A percentile compares a stretch with the other conserved stretches of the same genome.
Evolutionary conservation across 2,329 filamentous ascomycete species (phyloP).

Genomic region (Ramularia collo-cygni): DNA sequence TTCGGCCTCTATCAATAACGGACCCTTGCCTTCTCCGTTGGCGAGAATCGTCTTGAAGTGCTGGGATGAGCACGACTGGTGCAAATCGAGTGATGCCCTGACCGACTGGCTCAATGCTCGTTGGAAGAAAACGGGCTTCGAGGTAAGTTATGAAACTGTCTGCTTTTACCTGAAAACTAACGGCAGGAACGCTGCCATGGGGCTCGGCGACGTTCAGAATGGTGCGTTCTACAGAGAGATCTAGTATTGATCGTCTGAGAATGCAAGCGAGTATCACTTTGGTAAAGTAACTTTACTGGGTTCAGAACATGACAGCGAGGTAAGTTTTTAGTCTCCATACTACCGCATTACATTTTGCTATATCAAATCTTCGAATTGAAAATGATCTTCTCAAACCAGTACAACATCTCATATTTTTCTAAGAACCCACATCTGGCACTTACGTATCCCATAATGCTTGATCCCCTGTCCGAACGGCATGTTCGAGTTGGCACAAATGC

Average conservation of each 20-base stretch:
- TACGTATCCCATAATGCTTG: constrained; percentile 11
- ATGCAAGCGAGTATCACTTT: no score
- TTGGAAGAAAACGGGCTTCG: constrained; percentile 23
- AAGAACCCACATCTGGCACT: constrained; percentile 19
- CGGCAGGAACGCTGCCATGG: constrained; percentile 17
- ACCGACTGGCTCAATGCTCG: constrained; percentile 24
- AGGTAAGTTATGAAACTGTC: constrained; percentile 19
- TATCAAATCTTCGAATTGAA: no score
- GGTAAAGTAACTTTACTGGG: no score
- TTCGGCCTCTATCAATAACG: constrained; percentile 4
- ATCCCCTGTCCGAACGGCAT: constrained; percentile 5
- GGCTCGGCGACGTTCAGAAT: constrained; percentile 12
- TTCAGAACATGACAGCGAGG: no score
- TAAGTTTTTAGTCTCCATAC: no score
- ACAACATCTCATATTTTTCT: no score
- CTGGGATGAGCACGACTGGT: constrained; percentile 20
- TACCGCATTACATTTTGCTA: no score
- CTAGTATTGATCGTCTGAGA: no score
- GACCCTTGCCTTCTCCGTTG: constrained; percentile 16
- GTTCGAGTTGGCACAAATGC: constrained; percentile 14
- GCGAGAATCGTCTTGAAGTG: constrained; percentile 14
- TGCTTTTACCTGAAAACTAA: constrained; percentile 17
- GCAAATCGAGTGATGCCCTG: constrained; percentile 20
- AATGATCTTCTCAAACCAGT: no score
- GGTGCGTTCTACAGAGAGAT: constrained; percentile 10